These are phyloP conservation scores for Acer yangbiense DNA, from an alignment of 345 rosid genomes.

Conservation along the genomic window DNA sequence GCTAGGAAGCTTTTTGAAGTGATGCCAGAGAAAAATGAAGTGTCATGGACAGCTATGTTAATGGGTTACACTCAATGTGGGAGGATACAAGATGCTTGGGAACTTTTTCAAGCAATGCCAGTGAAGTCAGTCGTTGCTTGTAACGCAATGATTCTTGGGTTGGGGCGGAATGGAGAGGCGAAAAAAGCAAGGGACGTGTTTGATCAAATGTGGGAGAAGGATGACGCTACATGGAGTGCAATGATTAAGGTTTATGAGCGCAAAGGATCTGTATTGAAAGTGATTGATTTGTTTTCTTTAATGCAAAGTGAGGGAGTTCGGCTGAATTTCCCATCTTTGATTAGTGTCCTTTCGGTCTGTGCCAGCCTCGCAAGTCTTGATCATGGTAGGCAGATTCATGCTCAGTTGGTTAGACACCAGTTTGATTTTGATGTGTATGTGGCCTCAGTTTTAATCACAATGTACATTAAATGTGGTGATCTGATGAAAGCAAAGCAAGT, in stretches of 20 bases:
- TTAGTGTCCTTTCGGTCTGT: constrained; percentile 73
- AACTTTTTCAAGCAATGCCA: constrained; percentile 67
- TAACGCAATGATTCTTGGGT: constrained; percentile 73
- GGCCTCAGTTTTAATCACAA: constrained; percentile 77
- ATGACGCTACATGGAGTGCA: constrained; percentile 64
- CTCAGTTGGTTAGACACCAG: constrained; percentile 56
- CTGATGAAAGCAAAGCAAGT: constrained; percentile 60
- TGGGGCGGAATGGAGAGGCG: constrained; percentile 60
- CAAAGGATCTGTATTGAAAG: constrained; percentile 70
- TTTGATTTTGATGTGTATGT: constrained; percentile 72
- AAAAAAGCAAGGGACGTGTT: constrained; percentile 54
- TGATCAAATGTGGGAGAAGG: constrained; percentile 60
- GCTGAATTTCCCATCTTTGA: constrained; percentile 62
- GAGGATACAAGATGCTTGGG: constrained; percentile 64
- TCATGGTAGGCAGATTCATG: constrained; percentile 78
- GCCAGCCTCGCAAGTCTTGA: constrained; percentile 66
- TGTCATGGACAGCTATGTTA: constrained; percentile 83
- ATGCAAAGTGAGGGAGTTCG: constrained; percentile 66
- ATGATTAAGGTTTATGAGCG: constrained; percentile 77
- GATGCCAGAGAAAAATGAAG: constrained; percentile 80
- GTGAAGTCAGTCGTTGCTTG: constrained; percentile 53
- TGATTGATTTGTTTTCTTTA: constrained; percentile 50
- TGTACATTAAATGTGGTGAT: constrained; percentile 82
- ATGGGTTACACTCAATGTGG: constrained; percentile 69
- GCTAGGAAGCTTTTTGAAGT: constrained; percentile 89